These are phyloP conservation scores for Olyra latifolia DNA, from an alignment of 176 grass and related monocot species.

Conservation along the genomic window DNA sequence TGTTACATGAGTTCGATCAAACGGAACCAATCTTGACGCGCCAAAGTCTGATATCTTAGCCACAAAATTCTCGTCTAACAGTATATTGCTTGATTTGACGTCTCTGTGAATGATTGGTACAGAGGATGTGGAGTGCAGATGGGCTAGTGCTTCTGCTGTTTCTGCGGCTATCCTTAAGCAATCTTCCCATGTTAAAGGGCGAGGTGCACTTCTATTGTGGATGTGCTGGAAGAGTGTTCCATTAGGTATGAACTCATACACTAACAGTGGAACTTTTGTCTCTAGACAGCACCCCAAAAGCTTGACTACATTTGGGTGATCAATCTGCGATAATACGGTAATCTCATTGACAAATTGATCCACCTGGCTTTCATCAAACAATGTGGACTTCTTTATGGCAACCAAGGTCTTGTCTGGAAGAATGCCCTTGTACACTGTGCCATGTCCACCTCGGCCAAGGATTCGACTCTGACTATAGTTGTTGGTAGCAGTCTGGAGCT, in stretches of 20 bases:
- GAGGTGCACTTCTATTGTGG: constrained; percentile 7
- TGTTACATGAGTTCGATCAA: constrained; percentile 58
- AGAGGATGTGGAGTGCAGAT: constrained; percentile 44
- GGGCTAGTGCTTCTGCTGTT: constrained; percentile 42
- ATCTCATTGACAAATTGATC: constrained; percentile 64
- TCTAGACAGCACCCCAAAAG: constrained; percentile 61
- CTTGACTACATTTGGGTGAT: constrained; percentile 58
- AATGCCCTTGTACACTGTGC: constrained; percentile 50
- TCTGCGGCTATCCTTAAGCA: constrained; percentile 44
- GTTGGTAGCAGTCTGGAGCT: constrained; percentile 41
- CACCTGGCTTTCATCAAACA: constrained; percentile 55
- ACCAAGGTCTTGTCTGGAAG: constrained; percentile 27
- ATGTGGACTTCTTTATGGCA: constrained; percentile 58
- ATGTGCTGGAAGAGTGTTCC: constrained; percentile 61
- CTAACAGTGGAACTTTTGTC: constrained; percentile 42
- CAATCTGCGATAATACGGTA: constrained; percentile 42
- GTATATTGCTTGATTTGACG: constrained; percentile 60
- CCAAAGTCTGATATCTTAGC: constrained; percentile 67
- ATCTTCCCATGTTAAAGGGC: constrained; percentile 41
- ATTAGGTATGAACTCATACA: constrained; percentile 67
- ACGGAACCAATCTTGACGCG: constrained; percentile 53
- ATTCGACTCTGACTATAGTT: constrained; percentile 34
- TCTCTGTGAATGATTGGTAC: constrained; percentile 60
- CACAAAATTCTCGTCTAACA: constrained; percentile 47
- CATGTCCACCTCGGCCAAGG: constrained; percentile 49